These are phyloP conservation scores for Spergularia azorica DNA, from an alignment of 179 eudicot genomes.

Conservation along the genomic window DNA sequence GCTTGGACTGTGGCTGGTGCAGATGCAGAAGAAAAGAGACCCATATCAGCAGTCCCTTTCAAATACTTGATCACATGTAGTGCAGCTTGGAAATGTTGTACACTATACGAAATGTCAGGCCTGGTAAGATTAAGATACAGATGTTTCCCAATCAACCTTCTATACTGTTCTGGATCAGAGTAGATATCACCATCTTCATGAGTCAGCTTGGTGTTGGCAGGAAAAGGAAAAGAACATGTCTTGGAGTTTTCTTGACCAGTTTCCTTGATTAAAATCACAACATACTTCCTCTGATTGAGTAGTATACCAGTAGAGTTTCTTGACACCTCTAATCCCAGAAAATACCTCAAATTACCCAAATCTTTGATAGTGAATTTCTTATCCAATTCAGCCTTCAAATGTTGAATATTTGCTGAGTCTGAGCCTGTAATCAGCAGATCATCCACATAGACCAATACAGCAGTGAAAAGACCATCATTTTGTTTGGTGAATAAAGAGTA, in stretches of 20 bases:
- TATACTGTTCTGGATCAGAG: neutral
- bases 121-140: neutral
- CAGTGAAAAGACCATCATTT: neutral
- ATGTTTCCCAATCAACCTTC: neutral
- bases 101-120: neutral
- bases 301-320: neutral
- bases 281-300: neutral
- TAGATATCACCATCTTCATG: neutral
- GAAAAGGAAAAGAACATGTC: neutral
- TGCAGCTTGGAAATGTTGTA: conserved; percentile 3
- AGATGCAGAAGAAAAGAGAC: neutral
- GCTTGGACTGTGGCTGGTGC: neutral
- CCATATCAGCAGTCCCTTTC: neutral
- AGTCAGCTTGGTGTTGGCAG: neutral
- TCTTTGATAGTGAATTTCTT: neutral
- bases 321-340: neutral
- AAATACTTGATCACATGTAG: neutral
- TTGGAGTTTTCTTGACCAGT: neutral
- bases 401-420: neutral
- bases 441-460: too few relatives aligned
- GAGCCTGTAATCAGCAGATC: neutral
- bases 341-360: neutral
- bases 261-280: neutral
- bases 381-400: neutral
- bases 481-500: neutral